Conservation (phyloP, 2,329 filamentous ascomycete genomes). For the Ilyonectria sp. region DNA sequence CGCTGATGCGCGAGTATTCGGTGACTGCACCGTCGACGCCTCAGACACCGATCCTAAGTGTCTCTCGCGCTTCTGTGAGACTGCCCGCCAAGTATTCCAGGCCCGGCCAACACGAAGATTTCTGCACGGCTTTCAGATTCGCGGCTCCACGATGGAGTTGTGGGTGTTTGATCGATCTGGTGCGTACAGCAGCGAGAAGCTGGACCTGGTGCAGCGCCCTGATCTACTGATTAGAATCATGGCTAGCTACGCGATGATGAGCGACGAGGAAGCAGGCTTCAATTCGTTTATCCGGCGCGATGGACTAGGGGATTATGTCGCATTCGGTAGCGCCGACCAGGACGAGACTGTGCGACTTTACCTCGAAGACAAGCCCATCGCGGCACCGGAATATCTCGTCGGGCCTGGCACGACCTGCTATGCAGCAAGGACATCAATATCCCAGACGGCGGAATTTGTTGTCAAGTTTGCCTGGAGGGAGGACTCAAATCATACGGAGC, state of each 20-base stretch:
- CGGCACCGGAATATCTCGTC: conserved; percentile 31
- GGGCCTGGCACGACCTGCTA: conserved; percentile 40
- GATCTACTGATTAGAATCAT: conserved; percentile 8
- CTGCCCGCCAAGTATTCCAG: too few relatives aligned
- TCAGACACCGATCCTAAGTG: too few relatives aligned
- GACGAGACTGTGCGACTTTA: conserved; percentile 1
- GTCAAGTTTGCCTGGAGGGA: conserved; percentile 38
- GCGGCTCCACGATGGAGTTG: conserved; percentile 37
- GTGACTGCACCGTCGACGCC: too few relatives aligned
- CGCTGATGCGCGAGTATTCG: too few relatives aligned
- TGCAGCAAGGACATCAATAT: background rate
- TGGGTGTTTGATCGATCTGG: conserved; percentile 45
- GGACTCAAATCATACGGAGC: conserved; percentile 28
- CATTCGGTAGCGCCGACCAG: background rate
- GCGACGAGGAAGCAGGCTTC: conserved; percentile 22
- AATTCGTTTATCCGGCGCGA: conserved; percentile 9
- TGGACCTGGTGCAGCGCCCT: conserved; percentile 13
- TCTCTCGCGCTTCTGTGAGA: too few relatives aligned
- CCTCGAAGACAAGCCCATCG: conserved; percentile 26
- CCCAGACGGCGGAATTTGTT: conserved; percentile 14
- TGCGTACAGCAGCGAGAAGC: conserved; percentile 33
- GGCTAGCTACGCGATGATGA: conserved; percentile 28
- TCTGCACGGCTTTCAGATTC: conserved; percentile 34
- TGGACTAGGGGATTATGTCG: background rate
- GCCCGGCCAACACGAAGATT: conserved; percentile 42